Conservation (phyloP, 2,329 filamentous ascomycete genomes). For the Lojkania enalia region DNA sequence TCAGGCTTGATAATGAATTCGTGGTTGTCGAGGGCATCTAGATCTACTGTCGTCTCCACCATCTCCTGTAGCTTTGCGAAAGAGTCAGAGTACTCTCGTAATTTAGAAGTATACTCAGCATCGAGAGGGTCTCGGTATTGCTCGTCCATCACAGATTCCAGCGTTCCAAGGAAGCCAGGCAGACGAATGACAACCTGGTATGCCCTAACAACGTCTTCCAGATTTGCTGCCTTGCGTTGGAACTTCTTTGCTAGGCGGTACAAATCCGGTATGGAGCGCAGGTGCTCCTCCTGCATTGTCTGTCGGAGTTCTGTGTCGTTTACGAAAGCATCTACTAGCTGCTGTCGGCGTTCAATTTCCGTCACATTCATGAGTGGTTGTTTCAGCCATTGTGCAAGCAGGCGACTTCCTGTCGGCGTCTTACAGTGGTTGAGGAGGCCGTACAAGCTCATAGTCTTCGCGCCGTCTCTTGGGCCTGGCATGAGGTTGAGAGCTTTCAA, state of each 20-base stretch:
- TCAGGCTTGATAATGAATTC: constrained; percentile 99
- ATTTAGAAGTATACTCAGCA: constrained; percentile 80
- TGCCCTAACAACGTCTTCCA: constrained; percentile 93
- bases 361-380: constrained; percentile 90
- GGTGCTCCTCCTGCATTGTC: constrained; percentile 94
- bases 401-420: constrained; percentile 85
- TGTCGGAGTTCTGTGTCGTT: constrained; percentile 90
- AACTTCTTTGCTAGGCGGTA: constrained; percentile 94
- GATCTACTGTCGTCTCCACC: constrained; percentile 97
- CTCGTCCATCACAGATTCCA: constrained; percentile 96
- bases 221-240: constrained; percentile 83
- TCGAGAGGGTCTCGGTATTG: constrained; percentile 86
- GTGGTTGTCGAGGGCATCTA: constrained; percentile 92
- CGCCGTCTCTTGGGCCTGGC: constrained; percentile 89
- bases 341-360: constrained; percentile 89
- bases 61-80: constrained; percentile 90
- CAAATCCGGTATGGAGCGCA: constrained; percentile 89
- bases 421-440: constrained; percentile 97
- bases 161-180: constrained; percentile 83
- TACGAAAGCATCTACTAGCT: constrained; percentile 93
- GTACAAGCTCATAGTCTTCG: constrained; percentile 97
- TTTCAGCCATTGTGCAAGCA: constrained; percentile 95
- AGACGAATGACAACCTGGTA: constrained; percentile 94
- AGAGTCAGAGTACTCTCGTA: constrained; percentile 73
- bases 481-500: constrained; percentile 94